Percentiles rank a stretch among this genome's conserved stretches.
phyloP scores from a whole-genome alignment of 2,329 filamentous ascomycete species.

The Dactylonectria estremocensis region DNA sequence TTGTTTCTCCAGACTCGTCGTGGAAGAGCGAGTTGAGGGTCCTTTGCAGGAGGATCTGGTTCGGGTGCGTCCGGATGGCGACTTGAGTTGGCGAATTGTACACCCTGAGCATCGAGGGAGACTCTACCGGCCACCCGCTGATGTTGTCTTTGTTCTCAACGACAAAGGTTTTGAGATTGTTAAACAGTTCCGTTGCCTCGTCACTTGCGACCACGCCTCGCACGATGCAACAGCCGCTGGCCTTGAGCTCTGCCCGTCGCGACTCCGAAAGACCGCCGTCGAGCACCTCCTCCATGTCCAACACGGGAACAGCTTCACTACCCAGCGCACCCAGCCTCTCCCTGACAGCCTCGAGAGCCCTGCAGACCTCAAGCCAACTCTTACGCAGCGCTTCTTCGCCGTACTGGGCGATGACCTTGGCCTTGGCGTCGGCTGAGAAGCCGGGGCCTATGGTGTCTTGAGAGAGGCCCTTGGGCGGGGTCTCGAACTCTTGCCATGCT shows the following conservation, averaged over 20 bases:
- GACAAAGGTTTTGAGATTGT: conserved; percentile 53
- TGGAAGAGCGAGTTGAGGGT: conserved; percentile 58
- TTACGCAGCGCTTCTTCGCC: conserved; percentile 53
- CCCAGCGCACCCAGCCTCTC: conserved; percentile 53
- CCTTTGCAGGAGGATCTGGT: conserved; percentile 54
- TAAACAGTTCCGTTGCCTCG: conserved; percentile 44
- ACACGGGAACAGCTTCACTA: conserved; percentile 51
- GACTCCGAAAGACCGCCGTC: conserved; percentile 33
- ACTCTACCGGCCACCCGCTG: conserved; percentile 54
- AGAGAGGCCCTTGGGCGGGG: conserved; percentile 23
- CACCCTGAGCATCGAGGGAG: conserved; percentile 56
- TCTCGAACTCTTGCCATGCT: conserved; percentile 41
- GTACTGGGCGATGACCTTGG: conserved; percentile 54
- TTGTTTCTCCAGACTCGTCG: conserved; percentile 47
- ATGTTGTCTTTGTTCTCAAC: conserved; percentile 50
- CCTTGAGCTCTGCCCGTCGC: conserved; percentile 47
- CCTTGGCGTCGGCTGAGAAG: conserved; percentile 45
- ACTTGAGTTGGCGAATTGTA: conserved; percentile 58
- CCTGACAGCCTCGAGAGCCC: conserved; percentile 54
- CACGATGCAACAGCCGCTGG: conserved; percentile 44
- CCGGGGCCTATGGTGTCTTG: conserved; percentile 32
- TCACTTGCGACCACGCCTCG: conserved; percentile 38
- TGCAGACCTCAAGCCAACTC: conserved; percentile 58
- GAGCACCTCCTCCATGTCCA: conserved; percentile 47
- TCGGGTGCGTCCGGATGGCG: conserved; percentile 55